Conservation (phyloP, 495 filamentous ascomycete genomes). For the Platismatia glauca region DNA sequence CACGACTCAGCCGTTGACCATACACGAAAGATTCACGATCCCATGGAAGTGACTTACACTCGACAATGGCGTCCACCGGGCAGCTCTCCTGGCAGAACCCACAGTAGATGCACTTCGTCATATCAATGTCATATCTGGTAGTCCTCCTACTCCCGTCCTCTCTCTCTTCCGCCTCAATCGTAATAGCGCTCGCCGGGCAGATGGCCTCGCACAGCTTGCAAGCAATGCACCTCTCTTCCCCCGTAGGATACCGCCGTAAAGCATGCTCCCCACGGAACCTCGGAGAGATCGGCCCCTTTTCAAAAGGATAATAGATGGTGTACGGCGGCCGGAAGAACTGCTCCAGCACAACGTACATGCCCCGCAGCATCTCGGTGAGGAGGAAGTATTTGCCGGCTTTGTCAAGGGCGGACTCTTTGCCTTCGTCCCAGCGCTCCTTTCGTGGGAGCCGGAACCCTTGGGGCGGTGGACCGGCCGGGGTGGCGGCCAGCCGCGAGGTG, state of each 20-base stretch:
- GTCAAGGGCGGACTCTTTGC: slow-evolving; percentile 61
- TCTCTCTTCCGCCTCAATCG: slow-evolving; percentile 97
- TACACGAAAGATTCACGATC: neutral
- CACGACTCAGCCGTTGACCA: neutral
- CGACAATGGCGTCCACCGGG: slow-evolving; percentile 96
- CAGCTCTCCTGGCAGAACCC: slow-evolving; percentile 99
- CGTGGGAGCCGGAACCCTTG: slow-evolving; percentile 64
- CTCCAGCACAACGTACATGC: slow-evolving; percentile 97
- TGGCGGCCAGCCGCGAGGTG: slow-evolving; percentile 52
- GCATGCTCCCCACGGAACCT: slow-evolving; percentile 97
- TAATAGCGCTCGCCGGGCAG: slow-evolving; percentile 94
- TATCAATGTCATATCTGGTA: slow-evolving; percentile 97
- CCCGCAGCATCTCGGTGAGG: slow-evolving; percentile 86
- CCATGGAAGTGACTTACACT: slow-evolving; percentile 43
- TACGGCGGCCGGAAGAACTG: slow-evolving; percentile 97
- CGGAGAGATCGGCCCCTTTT: slow-evolving; percentile 97
- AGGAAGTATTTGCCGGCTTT: slow-evolving; percentile 88
- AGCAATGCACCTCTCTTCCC: slow-evolving; percentile 97
- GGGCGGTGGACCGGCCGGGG: slow-evolving; percentile 66
- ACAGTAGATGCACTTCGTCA: slow-evolving; percentile 99
- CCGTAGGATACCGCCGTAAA: slow-evolving; percentile 86
- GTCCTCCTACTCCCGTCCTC: slow-evolving; percentile 89
- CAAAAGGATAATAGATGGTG: slow-evolving; percentile 97
- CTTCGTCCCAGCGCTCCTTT: slow-evolving; percentile 61
- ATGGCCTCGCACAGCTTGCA: slow-evolving; percentile 99